Evolutionary conservation across 2,329 filamentous ascomycete genomes (phyloP).

Genomic region (Sarocladium oryzae): DNA sequence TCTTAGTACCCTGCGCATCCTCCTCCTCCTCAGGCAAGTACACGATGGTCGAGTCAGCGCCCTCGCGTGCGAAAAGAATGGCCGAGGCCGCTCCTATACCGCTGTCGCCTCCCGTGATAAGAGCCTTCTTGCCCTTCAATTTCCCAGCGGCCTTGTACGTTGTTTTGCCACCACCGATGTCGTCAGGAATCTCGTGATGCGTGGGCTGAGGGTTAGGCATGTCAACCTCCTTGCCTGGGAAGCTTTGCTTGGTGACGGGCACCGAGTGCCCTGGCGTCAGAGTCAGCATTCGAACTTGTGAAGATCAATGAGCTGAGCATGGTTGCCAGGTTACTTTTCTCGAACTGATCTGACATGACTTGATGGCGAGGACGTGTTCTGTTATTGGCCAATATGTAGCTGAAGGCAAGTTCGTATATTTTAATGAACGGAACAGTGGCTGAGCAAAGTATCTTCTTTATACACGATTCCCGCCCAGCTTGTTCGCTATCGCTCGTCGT

Average conservation of each 20-base stretch:
- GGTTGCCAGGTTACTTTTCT: not conserved
- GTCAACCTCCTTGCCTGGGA: slow-evolving; percentile 21
- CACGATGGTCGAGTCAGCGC: slow-evolving; percentile 64
- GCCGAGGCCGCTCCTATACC: slow-evolving; percentile 73
- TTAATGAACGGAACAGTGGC: no score
- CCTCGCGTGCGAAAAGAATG: slow-evolving; percentile 75
- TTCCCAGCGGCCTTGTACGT: slow-evolving; percentile 71
- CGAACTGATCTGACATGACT: slow-evolving; percentile 5
- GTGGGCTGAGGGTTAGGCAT: slow-evolving; percentile 40
- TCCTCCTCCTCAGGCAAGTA: slow-evolving; percentile 71
- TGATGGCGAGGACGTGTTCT: no score
- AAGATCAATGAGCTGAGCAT: not conserved
- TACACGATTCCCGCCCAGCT: no score
- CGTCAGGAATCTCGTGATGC: slow-evolving; percentile 56
- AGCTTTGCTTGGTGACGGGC: slow-evolving; percentile 22
- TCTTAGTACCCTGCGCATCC: slow-evolving; percentile 70
- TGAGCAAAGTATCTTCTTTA: no score
- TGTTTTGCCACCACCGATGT: slow-evolving; percentile 59
- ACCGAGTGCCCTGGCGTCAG: slow-evolving; percentile 10
- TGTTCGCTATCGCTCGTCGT: not conserved
- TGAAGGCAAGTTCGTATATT: no score
- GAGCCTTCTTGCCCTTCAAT: slow-evolving; percentile 64
- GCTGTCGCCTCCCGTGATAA: slow-evolving; percentile 77
- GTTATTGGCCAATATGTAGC: no score
- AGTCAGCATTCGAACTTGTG: not conserved